Base-by-base conservation (phyloP, 441 rosid species). In the Lepidium campestre region DNA sequence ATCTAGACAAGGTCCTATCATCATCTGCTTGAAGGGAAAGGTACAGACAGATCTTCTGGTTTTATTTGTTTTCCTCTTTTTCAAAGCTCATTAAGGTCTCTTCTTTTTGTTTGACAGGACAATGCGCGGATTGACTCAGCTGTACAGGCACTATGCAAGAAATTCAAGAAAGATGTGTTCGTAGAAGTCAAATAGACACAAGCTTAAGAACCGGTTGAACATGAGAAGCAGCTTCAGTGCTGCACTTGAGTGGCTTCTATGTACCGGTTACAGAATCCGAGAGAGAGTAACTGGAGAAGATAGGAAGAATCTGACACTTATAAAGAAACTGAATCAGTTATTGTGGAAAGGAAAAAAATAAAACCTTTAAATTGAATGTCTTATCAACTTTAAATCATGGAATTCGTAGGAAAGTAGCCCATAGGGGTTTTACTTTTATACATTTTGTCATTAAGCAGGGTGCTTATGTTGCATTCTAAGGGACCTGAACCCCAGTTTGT, bases 11-110 rank as follows among this genome's bases (percentile, higher is more conserved):
- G 98, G 88, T 63, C 81, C 90, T 58, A 86, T 88, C 3, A 36
- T 86, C 46, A 78, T 91, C 48, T 74, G 73, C 65, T 77, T 94
- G 31, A 74, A 84, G 73, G 96, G 98, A 74, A 91, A 89, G 99
- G 99, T 91, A 82, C 62, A 39, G 65, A 54, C 29, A 22, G 15
- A 48, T 68, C 45, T 60, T 48, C 11, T 55, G 31, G 41, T 65
- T 48, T 23, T 54, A 45, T 22, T 10, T 35, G 13, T 29, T 18
- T 3, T 39, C 37, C 53, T 46, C 53, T 6, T 34, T 32, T 27
- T 8, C 48, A 20, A 49, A 23, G 55, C n/a, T 50, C 10, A 41
- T 53, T 6, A 19, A 15, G 53, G 40, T 37, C 2, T 39, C 5
- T 22, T 47, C 6, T 10, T 36, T 46, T 42, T 29, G 63, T 61